Percentiles rank a stretch among this genome's conserved stretches.
These are phyloP conservation scores for Echites panduratus DNA, from an alignment of 257 asterid species.

Conservation along the genomic window DNA sequence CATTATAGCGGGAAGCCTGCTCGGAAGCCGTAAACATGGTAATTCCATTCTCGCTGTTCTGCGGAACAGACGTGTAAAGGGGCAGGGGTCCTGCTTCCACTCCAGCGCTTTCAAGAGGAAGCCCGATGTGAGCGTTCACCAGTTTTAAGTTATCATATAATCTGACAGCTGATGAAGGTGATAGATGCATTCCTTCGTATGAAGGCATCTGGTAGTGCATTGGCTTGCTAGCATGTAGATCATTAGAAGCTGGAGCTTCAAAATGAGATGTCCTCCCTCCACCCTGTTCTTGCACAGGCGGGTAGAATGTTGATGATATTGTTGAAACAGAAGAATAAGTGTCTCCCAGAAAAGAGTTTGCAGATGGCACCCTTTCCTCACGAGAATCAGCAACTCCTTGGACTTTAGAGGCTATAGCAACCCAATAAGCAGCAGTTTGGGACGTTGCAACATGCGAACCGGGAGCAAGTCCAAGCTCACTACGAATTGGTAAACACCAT, in stretches of 20 bases:
- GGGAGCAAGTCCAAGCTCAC: not conserved
- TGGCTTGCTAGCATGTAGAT: not conserved
- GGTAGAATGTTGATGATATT: not conserved
- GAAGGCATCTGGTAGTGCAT: not conserved
- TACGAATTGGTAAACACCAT: not conserved
- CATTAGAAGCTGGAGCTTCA: not conserved
- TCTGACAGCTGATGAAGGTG: not conserved
- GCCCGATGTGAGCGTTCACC: not conserved
- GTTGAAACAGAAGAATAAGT: not conserved
- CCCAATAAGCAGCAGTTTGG: not conserved
- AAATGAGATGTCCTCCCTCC: not conserved
- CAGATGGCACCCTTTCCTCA: not conserved
- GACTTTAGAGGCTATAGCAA: not conserved
- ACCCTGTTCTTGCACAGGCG: not conserved
- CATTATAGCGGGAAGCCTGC: too few species aligned
- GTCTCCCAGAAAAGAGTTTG: not conserved
- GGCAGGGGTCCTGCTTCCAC: not conserved
- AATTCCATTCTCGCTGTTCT: too few species aligned
- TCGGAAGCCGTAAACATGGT: too few species aligned
- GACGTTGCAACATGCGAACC: not conserved
- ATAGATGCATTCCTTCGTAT: not conserved
- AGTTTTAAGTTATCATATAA: not conserved
- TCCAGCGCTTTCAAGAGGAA: not conserved
- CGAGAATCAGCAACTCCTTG: not conserved
- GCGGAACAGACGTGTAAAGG: not conserved